Percentiles rank a stretch among this genome's conserved stretches.
phyloP scores from a whole-genome alignment of 352 stramenopile species.

The Globisporangium perplexum region DNA sequence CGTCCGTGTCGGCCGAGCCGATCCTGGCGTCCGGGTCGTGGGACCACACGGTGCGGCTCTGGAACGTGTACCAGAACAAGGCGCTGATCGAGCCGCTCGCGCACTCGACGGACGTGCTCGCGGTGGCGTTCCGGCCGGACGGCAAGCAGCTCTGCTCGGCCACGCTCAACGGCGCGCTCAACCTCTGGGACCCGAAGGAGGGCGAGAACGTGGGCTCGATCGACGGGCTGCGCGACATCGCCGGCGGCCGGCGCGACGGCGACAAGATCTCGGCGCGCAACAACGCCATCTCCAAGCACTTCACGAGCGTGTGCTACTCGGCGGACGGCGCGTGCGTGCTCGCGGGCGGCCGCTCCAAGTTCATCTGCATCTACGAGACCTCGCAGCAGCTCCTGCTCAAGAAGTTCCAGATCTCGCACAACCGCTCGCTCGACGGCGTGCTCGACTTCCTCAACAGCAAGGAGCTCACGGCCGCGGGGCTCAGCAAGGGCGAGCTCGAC shows the following conservation, averaged over 20 bases:
- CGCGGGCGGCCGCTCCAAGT: constrained; percentile 96
- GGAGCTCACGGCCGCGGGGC: constrained; percentile 73
- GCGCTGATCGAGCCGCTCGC: constrained; percentile 93
- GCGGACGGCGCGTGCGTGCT: constrained; percentile 97
- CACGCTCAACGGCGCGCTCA: constrained; percentile 94
- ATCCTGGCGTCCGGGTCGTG: constrained; percentile 96
- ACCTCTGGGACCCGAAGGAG: constrained; percentile 97
- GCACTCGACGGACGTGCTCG: constrained; percentile 95
- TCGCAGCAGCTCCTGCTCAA: constrained; percentile 95
- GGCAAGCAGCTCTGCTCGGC: constrained; percentile 95
- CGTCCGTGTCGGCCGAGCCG: constrained; percentile 67
- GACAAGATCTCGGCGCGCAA: constrained; percentile 84
- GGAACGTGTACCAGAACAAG: constrained; percentile 98
- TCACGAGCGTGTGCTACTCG: constrained; percentile 99
- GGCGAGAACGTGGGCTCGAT: constrained; percentile 94
- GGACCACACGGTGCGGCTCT: constrained; percentile 98
- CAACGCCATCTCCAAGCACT: constrained; percentile 95
- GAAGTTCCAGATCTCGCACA: constrained; percentile 99
- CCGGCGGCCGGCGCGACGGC: constrained; percentile 83
- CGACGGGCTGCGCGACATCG: constrained; percentile 95
- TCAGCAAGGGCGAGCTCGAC: constrained; percentile 70
- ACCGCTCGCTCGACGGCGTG: constrained; percentile 94
- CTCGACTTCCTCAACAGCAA: constrained; percentile 94
- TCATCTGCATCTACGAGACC: constrained; percentile 99
- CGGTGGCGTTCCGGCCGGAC: constrained; percentile 95